A percentile compares a stretch with the other conserved stretches of the same genome.
phyloP scores from a whole-genome alignment of 2,329 filamentous ascomycete genomes.

The Chrysoporthe austroafricana region DNA sequence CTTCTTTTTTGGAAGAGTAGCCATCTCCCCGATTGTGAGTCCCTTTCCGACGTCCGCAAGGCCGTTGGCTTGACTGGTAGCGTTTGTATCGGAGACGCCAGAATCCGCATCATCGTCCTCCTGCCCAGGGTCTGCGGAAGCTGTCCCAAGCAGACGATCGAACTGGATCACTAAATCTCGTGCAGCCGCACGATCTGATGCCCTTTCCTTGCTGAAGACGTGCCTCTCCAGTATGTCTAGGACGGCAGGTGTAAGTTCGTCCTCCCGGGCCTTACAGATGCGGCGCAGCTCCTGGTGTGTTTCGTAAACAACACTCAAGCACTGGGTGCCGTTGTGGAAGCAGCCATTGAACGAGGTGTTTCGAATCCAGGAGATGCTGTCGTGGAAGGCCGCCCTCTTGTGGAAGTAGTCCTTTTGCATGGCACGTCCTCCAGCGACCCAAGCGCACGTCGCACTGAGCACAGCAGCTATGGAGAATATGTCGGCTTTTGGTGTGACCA shows the following conservation, averaged over 20 bases:
- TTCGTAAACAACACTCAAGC: background rate
- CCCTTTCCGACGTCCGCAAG: background rate
- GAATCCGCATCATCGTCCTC: background rate
- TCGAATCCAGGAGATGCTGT: background rate
- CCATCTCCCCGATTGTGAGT: no score
- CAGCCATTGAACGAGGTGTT: background rate
- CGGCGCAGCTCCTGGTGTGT: background rate
- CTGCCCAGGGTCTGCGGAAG: background rate
- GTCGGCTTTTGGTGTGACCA: background rate
- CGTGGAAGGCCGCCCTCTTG: background rate
- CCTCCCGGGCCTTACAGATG: background rate
- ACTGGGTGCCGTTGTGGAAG: background rate
- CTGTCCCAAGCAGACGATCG: background rate
- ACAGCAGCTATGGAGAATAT: slow-evolving; percentile 1
- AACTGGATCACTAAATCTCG: background rate
- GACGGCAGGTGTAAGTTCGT: background rate
- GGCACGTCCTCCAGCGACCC: background rate
- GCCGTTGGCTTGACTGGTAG: background rate
- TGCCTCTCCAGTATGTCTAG: background rate
- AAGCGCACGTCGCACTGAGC: background rate
- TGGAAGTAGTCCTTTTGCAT: background rate
- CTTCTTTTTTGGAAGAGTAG: background rate
- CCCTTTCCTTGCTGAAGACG: background rate
- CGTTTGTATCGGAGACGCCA: background rate
- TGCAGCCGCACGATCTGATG: background rate